A percentile compares a stretch with the other conserved stretches of the same genome.
Conservation (phyloP, 108 stramenopile genomes). For the Cyclotella sp. region DNA sequence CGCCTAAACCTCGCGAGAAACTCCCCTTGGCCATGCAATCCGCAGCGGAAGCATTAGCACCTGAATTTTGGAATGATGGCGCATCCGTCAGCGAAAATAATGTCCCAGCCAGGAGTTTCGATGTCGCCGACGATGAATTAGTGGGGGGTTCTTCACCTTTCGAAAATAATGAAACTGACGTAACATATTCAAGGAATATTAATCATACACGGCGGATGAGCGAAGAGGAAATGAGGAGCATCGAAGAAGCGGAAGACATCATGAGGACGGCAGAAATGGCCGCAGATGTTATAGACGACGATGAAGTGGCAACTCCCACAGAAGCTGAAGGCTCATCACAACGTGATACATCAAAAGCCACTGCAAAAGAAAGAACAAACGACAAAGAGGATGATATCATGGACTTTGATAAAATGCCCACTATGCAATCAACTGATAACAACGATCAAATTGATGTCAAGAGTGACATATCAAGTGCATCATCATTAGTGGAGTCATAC, state of each 20-base stretch:
- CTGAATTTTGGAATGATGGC: conserved; percentile 43
- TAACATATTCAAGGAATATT: not conserved
- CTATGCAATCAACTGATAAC: conserved; percentile 14
- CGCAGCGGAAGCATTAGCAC: conserved; percentile 32
- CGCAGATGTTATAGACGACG: conserved; percentile 11
- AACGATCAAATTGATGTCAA: conserved; percentile 18
- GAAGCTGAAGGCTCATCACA: conserved; percentile 2
- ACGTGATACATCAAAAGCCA: not conserved
- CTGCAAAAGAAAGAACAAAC: not conserved
- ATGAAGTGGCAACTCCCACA: conserved; percentile 29
- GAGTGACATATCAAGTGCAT: conserved; percentile 35
- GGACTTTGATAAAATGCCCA: conserved; percentile 29
- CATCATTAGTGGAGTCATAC: conserved; percentile 38
- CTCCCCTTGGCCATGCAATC: conserved; percentile 18
- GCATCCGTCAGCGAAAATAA: conserved; percentile 42
- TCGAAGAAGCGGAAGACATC: conserved; percentile 29
- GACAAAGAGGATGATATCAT: not conserved
- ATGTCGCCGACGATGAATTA: conserved; percentile 32
- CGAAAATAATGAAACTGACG: not conserved
- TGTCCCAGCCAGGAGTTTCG: conserved; percentile 38
- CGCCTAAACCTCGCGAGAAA: conserved; percentile 8
- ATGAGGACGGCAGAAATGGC: conserved; percentile 30
- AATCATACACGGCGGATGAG: not conserved
- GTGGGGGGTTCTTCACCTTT: conserved; percentile 45
- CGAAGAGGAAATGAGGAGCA: conserved; percentile 15